phyloP scores from a whole-genome alignment of 2,329 filamentous ascomycete genomes.

The Bretziella fagacearum region DNA sequence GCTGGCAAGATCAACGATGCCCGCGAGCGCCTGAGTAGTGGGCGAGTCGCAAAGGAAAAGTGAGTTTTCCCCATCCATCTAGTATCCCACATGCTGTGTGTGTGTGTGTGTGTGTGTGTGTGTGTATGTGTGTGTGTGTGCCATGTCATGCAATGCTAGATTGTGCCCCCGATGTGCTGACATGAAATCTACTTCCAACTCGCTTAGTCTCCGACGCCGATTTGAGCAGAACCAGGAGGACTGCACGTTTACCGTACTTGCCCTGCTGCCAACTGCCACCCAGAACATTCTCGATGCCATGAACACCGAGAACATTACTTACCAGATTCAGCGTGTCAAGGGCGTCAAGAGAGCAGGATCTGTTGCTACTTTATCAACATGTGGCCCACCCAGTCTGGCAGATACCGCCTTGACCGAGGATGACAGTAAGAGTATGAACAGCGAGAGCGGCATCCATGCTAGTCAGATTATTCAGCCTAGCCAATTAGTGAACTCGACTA shows the following conservation, averaged over 20 bases:
- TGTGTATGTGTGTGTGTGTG: too few species aligned
- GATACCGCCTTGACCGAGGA: slow-evolving; percentile 67
- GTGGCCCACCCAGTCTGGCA: slow-evolving; percentile 41
- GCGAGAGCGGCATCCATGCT: slow-evolving; percentile 67
- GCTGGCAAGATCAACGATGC: slow-evolving; percentile 81
- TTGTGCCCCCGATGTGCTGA: neutral
- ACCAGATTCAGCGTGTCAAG: slow-evolving; percentile 89
- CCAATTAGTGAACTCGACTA: slow-evolving; percentile 25
- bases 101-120: too few species aligned
- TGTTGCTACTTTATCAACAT: slow-evolving; percentile 36
- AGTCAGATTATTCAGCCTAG: slow-evolving; percentile 53
- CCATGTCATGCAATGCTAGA: neutral
- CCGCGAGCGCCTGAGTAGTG: slow-evolving; percentile 88
- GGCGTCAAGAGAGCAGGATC: slow-evolving; percentile 41
- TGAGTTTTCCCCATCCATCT: slow-evolving; percentile 33
- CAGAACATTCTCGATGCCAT: slow-evolving; percentile 75
- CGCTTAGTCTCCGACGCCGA: slow-evolving; percentile 72
- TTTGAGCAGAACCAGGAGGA: slow-evolving; percentile 99
- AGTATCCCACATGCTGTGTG: too few species aligned
- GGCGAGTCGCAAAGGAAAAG: slow-evolving; percentile 95
- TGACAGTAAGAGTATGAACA: slow-evolving; percentile 61
- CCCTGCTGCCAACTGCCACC: slow-evolving; percentile 78
- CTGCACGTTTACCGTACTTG: slow-evolving; percentile 95
- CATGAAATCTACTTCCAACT: slow-evolving; percentile 4
- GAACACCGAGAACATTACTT: slow-evolving; percentile 81